These are phyloP conservation scores for Mikania micrantha DNA, from an alignment of 129 eudicot species.

Conservation along the genomic window DNA sequence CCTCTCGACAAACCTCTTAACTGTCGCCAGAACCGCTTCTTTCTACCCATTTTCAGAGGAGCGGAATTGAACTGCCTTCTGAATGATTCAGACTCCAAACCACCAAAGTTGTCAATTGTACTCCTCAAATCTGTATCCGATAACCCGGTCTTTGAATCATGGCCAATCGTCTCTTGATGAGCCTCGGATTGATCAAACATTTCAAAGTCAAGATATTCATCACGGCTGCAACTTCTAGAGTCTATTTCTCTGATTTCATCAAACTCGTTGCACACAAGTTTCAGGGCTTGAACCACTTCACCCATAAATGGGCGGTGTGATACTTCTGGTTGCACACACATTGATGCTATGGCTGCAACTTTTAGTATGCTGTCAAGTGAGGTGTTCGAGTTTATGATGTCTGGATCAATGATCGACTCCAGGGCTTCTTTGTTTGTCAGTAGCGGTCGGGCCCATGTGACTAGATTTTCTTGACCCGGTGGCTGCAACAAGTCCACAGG, in stretches of 20 bases:
- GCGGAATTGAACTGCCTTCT: slow-evolving; percentile 70
- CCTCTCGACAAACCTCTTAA: slow-evolving; percentile 55
- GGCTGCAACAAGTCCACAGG: slow-evolving; percentile 91
- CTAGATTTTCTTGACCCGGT: slow-evolving; percentile 93
- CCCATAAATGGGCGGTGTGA: slow-evolving; percentile 97
- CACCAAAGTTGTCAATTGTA: slow-evolving; percentile 30
- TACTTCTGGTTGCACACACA: slow-evolving; percentile 98
- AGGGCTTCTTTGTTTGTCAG: slow-evolving; percentile 69
- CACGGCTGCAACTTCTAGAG: slow-evolving; percentile 32
- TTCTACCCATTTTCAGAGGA: slow-evolving; percentile 58
- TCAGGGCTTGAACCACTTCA: slow-evolving; percentile 88
- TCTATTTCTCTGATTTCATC: slow-evolving; percentile 49
- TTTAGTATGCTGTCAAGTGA: slow-evolving; percentile 61
- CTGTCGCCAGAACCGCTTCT: slow-evolving; percentile 54
- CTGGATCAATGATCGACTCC: slow-evolving; percentile 48
- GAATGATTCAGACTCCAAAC: no score
- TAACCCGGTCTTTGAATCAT: slow-evolving; percentile 31
- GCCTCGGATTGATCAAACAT: slow-evolving; percentile 31
- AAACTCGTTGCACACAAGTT: slow-evolving; percentile 73
- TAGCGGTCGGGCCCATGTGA: slow-evolving; percentile 89
- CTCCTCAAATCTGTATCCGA: slow-evolving; percentile 52
- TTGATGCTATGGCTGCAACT: slow-evolving; percentile 93
- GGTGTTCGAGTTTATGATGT: slow-evolving; percentile 29
- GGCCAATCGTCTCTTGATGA: slow-evolving; percentile 18
- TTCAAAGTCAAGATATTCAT: slow-evolving; percentile 33